Evolutionary conservation across 768 basidiomycete genomes (phyloP).

Genomic region (Boletus rubroflammeus): DNA sequence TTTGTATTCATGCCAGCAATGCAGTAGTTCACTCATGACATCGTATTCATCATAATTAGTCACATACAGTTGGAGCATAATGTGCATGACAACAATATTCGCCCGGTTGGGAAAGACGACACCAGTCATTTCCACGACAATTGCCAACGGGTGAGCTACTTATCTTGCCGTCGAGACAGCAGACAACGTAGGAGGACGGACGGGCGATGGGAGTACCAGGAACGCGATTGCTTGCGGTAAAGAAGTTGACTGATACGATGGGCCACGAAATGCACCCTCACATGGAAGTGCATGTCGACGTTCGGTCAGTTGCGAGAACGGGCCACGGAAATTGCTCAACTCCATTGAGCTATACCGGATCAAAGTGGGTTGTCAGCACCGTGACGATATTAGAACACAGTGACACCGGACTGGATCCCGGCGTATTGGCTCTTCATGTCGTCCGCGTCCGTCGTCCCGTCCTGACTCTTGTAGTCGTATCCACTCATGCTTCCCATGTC

Average conservation of each 20-base stretch:
- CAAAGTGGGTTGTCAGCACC: constrained; percentile 2
- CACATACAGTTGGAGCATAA: constrained; percentile 20
- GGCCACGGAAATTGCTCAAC: constrained; percentile 13
- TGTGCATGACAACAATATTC: constrained; percentile 20
- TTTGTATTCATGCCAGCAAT: neutral
- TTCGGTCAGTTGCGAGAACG: constrained; percentile 4
- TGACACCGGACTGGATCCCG: constrained; percentile 80
- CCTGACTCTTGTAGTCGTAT: constrained; percentile 87
- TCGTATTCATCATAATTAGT: constrained; percentile 21
- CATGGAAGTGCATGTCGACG: constrained; percentile 7
- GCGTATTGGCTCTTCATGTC: constrained; percentile 89
- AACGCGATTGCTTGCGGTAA: constrained; percentile 15
- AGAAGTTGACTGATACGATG: constrained; percentile 9
- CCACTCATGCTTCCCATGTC: constrained; percentile 78
- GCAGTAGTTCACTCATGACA: constrained; percentile 1
- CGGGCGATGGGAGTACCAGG: neutral
- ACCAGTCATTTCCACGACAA: neutral
- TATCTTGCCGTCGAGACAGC: constrained; percentile 2
- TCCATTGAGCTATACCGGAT: constrained; percentile 8
- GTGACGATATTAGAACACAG: constrained; percentile 59
- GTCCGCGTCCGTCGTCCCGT: constrained; percentile 73
- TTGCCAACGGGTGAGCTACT: constrained; percentile 4
- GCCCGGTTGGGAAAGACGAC: neutral
- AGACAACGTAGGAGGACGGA: neutral
- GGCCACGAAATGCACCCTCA: constrained; percentile 6